Percentiles rank a stretch among this genome's conserved stretches.
Conservation (phyloP, 306 rosid species). For the Casuarina glauca region DNA sequence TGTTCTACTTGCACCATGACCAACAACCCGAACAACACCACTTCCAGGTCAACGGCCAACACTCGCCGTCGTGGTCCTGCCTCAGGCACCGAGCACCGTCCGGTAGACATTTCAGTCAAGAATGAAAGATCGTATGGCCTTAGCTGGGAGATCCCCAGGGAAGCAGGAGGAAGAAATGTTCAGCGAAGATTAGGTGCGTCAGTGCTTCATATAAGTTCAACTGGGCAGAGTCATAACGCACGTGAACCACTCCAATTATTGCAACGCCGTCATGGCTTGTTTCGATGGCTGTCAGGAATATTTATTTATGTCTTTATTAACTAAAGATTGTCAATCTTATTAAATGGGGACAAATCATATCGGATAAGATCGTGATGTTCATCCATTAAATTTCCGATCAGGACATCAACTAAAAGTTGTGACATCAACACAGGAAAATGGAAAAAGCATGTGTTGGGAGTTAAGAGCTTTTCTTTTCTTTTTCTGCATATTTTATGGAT, state of each 20-base stretch:
- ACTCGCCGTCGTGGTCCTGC: neutral
- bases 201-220: neutral
- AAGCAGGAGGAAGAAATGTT: neutral
- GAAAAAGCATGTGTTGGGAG: no score
- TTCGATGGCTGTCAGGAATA: no score
- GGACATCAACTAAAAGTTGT: no score
- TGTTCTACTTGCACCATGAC: conserved; percentile 3
- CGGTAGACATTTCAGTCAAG: neutral
- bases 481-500: no score
- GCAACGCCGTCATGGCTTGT: neutral
- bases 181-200: neutral
- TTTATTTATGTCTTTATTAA: no score
- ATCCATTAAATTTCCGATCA: no score
- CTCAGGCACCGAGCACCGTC: neutral
- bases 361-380: no score
- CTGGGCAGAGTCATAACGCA: neutral
- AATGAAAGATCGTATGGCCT: neutral
- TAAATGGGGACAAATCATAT: no score
- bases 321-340: no score
- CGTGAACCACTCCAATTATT: neutral
- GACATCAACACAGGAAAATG: no score
- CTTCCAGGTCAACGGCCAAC: neutral
- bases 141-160: neutral
- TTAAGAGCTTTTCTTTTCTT: no score
- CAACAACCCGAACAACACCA: neutral